phyloP scores from a whole-genome alignment of 192 early-diverging fungal genomes.

The Gigaspora rosea region DNA sequence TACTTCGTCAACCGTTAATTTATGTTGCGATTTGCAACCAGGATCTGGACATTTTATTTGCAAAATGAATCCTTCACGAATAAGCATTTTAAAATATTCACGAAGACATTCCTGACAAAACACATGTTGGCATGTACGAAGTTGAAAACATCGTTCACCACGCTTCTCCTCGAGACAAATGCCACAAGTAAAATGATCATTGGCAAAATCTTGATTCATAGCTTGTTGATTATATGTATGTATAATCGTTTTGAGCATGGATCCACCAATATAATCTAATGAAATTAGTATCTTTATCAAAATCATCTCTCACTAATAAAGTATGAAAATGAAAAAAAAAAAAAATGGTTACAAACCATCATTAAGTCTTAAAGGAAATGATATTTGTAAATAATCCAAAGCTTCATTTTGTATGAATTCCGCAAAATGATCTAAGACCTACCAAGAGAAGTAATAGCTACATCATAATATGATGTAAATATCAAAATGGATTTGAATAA shows the following conservation, averaged over 20 bases:
- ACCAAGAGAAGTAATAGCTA: background rate
- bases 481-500: background rate
- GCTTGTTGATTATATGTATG: slow-evolving; percentile 23
- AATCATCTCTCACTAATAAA: background rate
- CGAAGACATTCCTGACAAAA: slow-evolving; percentile 36
- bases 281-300: background rate
- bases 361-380: slow-evolving; percentile 9
- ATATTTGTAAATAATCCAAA: slow-evolving; percentile 20
- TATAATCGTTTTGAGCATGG: slow-evolving; percentile 23
- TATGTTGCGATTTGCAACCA: slow-evolving; percentile 25
- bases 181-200: slow-evolving; percentile 34
- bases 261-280: background rate
- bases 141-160: slow-evolving; percentile 31
- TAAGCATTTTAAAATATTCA: slow-evolving; percentile 38
- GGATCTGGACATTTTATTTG: slow-evolving; percentile 40
- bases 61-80: slow-evolving; percentile 33
- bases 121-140: slow-evolving; percentile 33
- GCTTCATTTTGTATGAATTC: slow-evolving; percentile 23
- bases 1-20: slow-evolving; percentile 26
- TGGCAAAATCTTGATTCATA: slow-evolving; percentile 13
- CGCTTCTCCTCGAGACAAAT: slow-evolving; percentile 39
- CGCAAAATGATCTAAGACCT: slow-evolving; percentile 25
- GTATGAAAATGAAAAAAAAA: background rate
- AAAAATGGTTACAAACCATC: slow-evolving; percentile 16
- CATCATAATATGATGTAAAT: background rate